phyloP scores from a whole-genome alignment of 805 yeast species.

The Candida easanensis region DNA sequence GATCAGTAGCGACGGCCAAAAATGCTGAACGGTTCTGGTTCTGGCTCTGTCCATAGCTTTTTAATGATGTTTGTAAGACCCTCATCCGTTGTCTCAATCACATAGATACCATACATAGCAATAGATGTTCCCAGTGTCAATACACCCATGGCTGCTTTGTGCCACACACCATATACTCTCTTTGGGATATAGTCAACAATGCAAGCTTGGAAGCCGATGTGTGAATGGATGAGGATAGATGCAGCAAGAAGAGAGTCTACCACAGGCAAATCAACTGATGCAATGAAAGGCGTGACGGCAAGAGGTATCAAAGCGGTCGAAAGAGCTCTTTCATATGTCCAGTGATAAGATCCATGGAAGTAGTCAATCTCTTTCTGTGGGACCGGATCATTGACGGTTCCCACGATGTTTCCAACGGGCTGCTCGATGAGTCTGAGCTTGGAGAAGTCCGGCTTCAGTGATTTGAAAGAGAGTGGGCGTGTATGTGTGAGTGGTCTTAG shows the following conservation, averaged over 20 bases:
- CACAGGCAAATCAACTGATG: conserved; percentile 45
- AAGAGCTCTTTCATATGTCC: conserved; percentile 66
- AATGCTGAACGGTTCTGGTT: conserved; percentile 11
- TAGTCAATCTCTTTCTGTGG: conserved; percentile 55
- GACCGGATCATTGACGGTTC: conserved; percentile 70
- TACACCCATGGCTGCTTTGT: conserved; percentile 62
- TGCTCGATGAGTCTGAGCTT: conserved; percentile 51
- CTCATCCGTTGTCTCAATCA: conserved; percentile 73
- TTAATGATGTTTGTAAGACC: conserved; percentile 70
- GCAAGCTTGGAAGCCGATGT: conserved; percentile 73
- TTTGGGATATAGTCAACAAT: conserved; percentile 85
- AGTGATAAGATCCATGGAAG: conserved; percentile 67
- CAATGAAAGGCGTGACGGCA: conserved; percentile 55
- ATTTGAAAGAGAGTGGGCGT: conserved; percentile 6
- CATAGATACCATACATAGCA: conserved; percentile 76
- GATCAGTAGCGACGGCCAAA: conserved; percentile 10
- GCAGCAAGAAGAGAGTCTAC: conserved; percentile 57
- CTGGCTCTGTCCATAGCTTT: conserved; percentile 34
- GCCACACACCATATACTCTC: conserved; percentile 79
- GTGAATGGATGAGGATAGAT: conserved; percentile 58
- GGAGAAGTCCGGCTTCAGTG: conserved; percentile 28
- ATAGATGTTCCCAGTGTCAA: conserved; percentile 70
- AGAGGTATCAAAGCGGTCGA: conserved; percentile 64
- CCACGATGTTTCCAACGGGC: conserved; percentile 73
- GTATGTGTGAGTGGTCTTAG: conserved; percentile 8